Percentiles rank a stretch among this genome's conserved stretches.
These are phyloP conservation scores for Aureobasidium pullulans DNA, from an alignment of 2,329 filamentous ascomycete species.

Conservation along the genomic window DNA sequence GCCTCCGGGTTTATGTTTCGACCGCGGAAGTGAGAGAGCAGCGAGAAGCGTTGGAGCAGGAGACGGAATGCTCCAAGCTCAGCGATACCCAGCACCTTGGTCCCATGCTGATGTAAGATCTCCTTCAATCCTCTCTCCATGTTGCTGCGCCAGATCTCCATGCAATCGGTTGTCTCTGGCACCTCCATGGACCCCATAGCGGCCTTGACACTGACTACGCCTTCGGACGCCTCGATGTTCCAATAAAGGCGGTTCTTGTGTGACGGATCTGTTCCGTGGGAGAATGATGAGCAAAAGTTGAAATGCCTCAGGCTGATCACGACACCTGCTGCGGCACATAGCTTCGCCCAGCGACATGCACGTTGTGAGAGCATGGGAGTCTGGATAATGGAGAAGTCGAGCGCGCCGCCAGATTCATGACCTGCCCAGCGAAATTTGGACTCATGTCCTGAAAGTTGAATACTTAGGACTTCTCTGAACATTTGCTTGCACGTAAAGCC, in stretches of 20 bases:
- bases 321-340: background rate
- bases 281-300: background rate
- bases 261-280: background rate
- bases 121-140: background rate
- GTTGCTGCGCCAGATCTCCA: background rate
- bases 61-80: background rate
- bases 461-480: background rate
- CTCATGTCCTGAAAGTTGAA: background rate
- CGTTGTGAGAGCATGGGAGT: background rate
- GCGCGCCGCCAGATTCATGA: background rate
- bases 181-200: too few relatives aligned
- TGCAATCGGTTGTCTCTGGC: background rate
- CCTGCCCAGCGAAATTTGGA: background rate
- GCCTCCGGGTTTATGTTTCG: background rate
- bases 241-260: background rate
- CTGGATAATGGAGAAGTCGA: background rate
- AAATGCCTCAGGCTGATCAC: background rate
- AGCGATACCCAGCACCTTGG: background rate
- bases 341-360: background rate
- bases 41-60: background rate
- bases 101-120: background rate
- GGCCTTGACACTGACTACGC: background rate
- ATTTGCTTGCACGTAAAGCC: background rate
- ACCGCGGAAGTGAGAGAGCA: background rate
- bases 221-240: background rate